Percentiles rank a stretch among this genome's conserved stretches.
phyloP scores from a whole-genome alignment of 768 basidiomycete species.

The Cystofilobasidium capitatum region DNA sequence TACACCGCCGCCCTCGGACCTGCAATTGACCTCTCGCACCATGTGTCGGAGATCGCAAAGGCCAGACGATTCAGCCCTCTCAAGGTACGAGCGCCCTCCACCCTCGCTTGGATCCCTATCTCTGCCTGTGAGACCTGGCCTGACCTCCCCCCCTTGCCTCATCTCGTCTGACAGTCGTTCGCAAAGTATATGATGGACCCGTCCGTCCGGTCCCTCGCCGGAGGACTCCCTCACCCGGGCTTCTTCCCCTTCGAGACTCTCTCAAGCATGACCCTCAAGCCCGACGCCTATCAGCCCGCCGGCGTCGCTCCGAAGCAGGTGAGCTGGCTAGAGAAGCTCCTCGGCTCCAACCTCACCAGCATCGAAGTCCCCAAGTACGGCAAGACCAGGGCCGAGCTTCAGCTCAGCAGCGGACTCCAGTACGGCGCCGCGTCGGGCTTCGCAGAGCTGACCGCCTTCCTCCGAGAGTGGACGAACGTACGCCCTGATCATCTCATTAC shows the following conservation, averaged over 20 bases:
- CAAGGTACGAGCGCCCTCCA: slow-evolving; percentile 43
- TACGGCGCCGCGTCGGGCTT: slow-evolving; percentile 44
- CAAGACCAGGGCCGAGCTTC: slow-evolving; percentile 38
- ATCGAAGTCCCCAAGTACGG: slow-evolving; percentile 55
- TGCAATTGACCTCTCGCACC: slow-evolving; percentile 62
- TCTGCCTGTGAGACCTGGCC: slow-evolving; percentile 32
- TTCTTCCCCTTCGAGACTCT: slow-evolving; percentile 54
- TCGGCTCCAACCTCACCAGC: slow-evolving; percentile 24
- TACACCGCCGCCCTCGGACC: not conserved
- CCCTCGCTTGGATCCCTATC: slow-evolving; percentile 35
- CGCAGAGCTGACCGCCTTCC: slow-evolving; percentile 13
- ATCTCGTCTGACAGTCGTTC: not conserved
- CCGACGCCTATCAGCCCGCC: slow-evolving; percentile 47
- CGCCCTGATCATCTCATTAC: not conserved
- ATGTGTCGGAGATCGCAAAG: slow-evolving; percentile 52
- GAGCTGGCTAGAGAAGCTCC: slow-evolving; percentile 36
- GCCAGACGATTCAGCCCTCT: slow-evolving; percentile 51
- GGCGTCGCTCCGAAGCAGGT: slow-evolving; percentile 28
- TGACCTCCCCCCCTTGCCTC: not conserved
- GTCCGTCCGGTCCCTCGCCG: slow-evolving; percentile 2
- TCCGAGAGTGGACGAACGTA: slow-evolving; percentile 16
- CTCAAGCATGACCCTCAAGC: slow-evolving; percentile 48
- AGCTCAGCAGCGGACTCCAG: slow-evolving; percentile 59
- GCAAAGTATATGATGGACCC: slow-evolving; percentile 22
- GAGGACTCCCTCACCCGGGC: slow-evolving; percentile 19